A percentile compares a stretch with the other conserved stretches of the same genome.
Evolutionary conservation across 768 basidiomycete species (phyloP).

Genomic region (Gymnopilus junonius): DNA sequence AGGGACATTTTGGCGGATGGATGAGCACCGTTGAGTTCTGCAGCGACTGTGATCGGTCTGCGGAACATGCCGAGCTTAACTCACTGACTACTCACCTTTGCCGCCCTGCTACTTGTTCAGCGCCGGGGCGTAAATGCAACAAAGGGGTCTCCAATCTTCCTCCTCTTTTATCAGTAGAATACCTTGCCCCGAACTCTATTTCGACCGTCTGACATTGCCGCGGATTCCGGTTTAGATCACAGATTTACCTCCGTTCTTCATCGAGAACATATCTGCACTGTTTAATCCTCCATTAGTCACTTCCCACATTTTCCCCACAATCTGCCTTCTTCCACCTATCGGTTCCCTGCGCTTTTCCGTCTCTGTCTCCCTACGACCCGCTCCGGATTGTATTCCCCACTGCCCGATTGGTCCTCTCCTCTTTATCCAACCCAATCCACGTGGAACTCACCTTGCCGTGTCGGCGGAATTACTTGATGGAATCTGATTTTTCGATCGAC

Average conservation of each 20-base stretch:
- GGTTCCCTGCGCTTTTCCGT: slow-evolving; percentile 41
- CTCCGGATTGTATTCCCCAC: slow-evolving; percentile 44
- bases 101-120: not conserved
- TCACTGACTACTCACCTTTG: not conserved
- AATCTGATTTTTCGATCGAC: slow-evolving; percentile 32
- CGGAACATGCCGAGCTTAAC: slow-evolving; percentile 40
- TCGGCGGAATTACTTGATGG: slow-evolving; percentile 44
- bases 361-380: slow-evolving; percentile 35
- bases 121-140: slow-evolving; percentile 2
- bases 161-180: slow-evolving; percentile 29
- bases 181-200: slow-evolving; percentile 30
- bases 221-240: slow-evolving; percentile 37
- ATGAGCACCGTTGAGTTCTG: slow-evolving; percentile 46
- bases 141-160: slow-evolving; percentile 14
- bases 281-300: slow-evolving; percentile 20
- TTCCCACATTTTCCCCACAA: slow-evolving; percentile 27
- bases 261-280: slow-evolving; percentile 14
- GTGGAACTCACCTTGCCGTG: slow-evolving; percentile 43
- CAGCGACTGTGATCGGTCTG: slow-evolving; percentile 53
- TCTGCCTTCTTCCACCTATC: slow-evolving; percentile 44
- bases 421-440: slow-evolving; percentile 30
- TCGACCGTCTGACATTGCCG: slow-evolving; percentile 29
- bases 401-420: slow-evolving; percentile 52
- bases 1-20: slow-evolving; percentile 52
- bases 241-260: slow-evolving; percentile 33